A percentile compares a stretch with the other conserved stretches of the same genome.
phyloP scores from a whole-genome alignment of 768 basidiomycete genomes.

The Leccinum pellstonianum region DNA sequence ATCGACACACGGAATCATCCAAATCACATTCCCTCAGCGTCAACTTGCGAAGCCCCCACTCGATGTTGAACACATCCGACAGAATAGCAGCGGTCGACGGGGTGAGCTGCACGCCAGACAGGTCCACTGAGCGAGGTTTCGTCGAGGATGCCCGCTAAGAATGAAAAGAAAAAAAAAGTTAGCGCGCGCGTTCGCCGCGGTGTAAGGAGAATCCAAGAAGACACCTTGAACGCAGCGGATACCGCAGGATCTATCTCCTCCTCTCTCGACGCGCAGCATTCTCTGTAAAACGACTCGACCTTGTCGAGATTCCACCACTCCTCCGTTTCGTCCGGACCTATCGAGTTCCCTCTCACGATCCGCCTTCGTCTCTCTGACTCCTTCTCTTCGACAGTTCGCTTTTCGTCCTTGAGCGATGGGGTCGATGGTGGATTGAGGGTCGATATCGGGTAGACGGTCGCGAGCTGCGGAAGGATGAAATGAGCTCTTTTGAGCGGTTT shows the following conservation, averaged over 20 bases:
- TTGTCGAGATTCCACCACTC: conserved; percentile 67
- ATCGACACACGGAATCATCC: not conserved
- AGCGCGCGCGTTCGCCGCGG: not conserved
- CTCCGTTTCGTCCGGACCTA: conserved; percentile 35
- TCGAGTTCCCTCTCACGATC: conserved; percentile 58
- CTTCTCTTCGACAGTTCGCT: conserved; percentile 70
- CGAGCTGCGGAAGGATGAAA: conserved; percentile 85
- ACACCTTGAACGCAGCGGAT: conserved; percentile 70
- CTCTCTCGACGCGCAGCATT: conserved; percentile 78
- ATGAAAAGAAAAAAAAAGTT: conserved; percentile 24
- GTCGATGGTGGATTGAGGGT: conserved; percentile 81
- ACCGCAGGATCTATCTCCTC: conserved; percentile 62
- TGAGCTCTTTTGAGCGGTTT: conserved; percentile 83
- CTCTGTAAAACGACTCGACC: conserved; percentile 68
- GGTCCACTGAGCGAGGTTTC: not conserved
- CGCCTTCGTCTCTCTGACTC: conserved; percentile 69
- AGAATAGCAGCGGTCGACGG: conserved; percentile 63
- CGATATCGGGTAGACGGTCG: conserved; percentile 89
- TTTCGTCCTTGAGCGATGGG: conserved; percentile 77
- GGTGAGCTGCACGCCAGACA: not conserved
- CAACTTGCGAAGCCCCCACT: not conserved
- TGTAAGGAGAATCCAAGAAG: not conserved
- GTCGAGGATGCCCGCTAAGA: not conserved
- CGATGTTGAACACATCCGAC: conserved; percentile 83
- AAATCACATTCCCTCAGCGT: conserved; percentile 49